Conservation (phyloP, 768 basidiomycete species). For the Hebeloma cylindrosporum region DNA sequence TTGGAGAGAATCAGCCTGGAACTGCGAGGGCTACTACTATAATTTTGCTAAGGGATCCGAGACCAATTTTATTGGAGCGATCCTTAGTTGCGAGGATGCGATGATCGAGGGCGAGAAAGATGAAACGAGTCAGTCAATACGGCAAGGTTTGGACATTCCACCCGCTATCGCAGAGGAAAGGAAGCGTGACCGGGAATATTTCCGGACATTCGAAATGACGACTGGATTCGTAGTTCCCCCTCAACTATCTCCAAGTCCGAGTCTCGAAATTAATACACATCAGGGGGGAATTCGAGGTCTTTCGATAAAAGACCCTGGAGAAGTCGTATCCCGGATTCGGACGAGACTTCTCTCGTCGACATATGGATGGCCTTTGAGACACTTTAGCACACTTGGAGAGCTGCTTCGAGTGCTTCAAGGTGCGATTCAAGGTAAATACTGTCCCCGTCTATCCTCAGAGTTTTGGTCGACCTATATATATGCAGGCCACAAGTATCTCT, state of each 20-base stretch:
- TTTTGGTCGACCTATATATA: background rate
- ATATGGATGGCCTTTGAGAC: conserved; percentile 10
- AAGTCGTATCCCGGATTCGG: conserved; percentile 3
- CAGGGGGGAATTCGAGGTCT: background rate
- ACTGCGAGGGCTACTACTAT: conserved; percentile 3
- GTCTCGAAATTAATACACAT: background rate
- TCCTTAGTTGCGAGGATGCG: conserved; percentile 9
- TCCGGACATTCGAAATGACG: no score
- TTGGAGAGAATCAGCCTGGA: background rate
- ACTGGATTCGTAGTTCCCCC: no score
- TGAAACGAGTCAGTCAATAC: conserved; percentile 1
- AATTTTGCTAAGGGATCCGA: background rate
- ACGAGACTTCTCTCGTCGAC: conserved; percentile 8
- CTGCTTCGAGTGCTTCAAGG: conserved; percentile 3
- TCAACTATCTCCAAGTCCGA: no score
- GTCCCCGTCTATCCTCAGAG: background rate
- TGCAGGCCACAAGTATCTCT: conserved; percentile 6
- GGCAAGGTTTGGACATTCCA: background rate
- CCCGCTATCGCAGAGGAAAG: no score
- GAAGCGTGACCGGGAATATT: background rate
- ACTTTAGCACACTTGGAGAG: conserved; percentile 8
- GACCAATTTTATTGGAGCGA: background rate
- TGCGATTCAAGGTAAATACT: conserved; percentile 9
- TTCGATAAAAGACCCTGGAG: background rate
- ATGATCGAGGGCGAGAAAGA: background rate